phyloP scores from a whole-genome alignment of 352 stramenopile species.

The Peronospora farinosa region DNA sequence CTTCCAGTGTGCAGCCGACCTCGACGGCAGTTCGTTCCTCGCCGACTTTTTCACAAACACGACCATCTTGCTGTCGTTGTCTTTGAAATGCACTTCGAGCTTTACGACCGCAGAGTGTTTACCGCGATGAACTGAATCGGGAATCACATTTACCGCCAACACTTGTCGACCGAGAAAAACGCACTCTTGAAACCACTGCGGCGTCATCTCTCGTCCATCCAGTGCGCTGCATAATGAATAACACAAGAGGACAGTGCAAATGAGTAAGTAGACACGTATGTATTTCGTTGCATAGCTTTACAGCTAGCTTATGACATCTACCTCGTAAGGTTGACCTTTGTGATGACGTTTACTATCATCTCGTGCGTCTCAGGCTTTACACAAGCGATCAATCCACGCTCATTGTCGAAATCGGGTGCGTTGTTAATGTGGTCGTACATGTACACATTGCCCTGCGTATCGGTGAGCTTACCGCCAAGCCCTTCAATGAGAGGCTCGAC shows the following conservation, averaged over 20 bases:
- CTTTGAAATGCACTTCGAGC: constrained; percentile 28
- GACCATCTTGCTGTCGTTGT: constrained; percentile 12
- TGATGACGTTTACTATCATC: constrained; percentile 37
- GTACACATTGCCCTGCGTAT: constrained; percentile 54
- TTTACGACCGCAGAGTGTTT: constrained; percentile 51
- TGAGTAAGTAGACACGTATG: constrained; percentile 19
- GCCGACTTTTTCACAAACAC: constrained; percentile 68
- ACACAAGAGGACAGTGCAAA: constrained; percentile 13
- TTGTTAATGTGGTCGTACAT: constrained; percentile 48
- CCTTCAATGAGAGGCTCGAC: constrained; percentile 58
- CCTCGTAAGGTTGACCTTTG: constrained; percentile 49
- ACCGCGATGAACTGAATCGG: constrained; percentile 34
- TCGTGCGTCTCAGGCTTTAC: constrained; percentile 34
- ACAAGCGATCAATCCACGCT: constrained; percentile 45
- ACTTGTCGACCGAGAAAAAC: constrained; percentile 23
- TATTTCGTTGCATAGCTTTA: constrained; percentile 23
- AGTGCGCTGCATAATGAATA: constrained; percentile 35
- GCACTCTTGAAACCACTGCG: constrained; percentile 39
- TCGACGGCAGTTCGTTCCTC: constrained; percentile 41
- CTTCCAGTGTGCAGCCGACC: constrained; percentile 40
- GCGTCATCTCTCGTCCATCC: constrained; percentile 37
- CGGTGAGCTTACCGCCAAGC: constrained; percentile 48
- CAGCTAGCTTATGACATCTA: constrained; percentile 24
- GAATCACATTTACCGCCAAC: constrained; percentile 21
- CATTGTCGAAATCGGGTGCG: constrained; percentile 57